Conservation (phyloP, 2,329 filamentous ascomycete species). For the Zalaria sp. region DNA sequence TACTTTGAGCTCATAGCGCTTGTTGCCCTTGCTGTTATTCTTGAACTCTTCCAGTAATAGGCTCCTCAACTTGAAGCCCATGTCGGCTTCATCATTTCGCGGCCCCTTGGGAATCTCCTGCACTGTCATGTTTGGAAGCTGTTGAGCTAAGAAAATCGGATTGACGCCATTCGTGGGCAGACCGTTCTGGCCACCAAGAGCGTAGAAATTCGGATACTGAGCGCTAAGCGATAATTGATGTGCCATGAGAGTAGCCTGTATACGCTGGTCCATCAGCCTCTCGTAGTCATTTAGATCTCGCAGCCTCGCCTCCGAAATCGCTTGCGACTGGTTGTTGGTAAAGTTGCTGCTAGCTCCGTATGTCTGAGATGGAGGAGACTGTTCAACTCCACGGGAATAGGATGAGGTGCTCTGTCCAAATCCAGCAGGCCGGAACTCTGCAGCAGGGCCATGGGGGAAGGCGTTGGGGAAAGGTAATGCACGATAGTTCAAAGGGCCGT, state of each 20-base stretch:
- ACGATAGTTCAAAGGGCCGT: too few species aligned
- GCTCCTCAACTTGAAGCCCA: constrained; percentile 45
- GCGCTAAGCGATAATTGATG: not conserved
- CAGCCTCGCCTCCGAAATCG: too few species aligned
- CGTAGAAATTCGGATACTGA: constrained; percentile 9
- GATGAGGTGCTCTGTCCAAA: too few species aligned
- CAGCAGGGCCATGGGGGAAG: too few species aligned
- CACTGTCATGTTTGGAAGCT: constrained; percentile 20
- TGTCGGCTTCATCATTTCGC: not conserved
- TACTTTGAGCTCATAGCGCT: constrained; percentile 67
- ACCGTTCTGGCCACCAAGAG: constrained; percentile 21
- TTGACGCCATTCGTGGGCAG: constrained; percentile 20
- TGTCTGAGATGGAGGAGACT: not conserved
- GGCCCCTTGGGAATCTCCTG: constrained; percentile 6
- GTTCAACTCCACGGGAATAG: not conserved
- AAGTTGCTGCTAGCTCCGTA: too few species aligned
- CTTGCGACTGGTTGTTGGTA: too few species aligned
- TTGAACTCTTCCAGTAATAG: constrained; percentile 68
- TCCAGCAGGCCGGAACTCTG: too few species aligned
- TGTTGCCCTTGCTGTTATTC: constrained; percentile 55
- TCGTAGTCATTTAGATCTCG: too few species aligned
- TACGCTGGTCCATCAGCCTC: too few species aligned
- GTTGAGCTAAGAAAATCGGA: constrained; percentile 20
- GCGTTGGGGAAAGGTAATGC: too few species aligned
- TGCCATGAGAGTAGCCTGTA: not conserved